Percentiles rank a stretch among this genome's conserved stretches.
These are phyloP conservation scores for Populus ilicifolia DNA, from an alignment of 345 rosid species.

Conservation along the genomic window DNA sequence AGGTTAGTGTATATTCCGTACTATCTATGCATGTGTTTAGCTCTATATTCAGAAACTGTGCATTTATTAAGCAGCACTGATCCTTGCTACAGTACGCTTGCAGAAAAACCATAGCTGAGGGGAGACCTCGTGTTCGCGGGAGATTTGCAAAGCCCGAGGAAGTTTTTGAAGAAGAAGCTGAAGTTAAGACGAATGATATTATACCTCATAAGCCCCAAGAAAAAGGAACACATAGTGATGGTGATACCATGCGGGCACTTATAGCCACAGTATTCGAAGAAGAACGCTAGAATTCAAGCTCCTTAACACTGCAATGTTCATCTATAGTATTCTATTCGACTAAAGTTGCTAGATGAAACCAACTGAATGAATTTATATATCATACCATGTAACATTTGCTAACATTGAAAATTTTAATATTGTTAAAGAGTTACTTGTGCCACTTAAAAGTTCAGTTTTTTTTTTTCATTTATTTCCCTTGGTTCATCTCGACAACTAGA, in stretches of 20 bases:
- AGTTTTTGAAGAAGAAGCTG: constrained; percentile 45
- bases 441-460: no score
- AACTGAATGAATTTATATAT: background rate
- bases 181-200: constrained; percentile 30
- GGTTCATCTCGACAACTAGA: background rate
- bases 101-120: constrained; percentile 81
- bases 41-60: background rate
- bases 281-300: no score
- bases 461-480: background rate
- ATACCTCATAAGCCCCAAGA: constrained; percentile 22
- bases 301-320: background rate
- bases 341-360: no score
- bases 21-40: background rate
- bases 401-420: background rate
- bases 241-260: constrained; percentile 37
- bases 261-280: background rate
- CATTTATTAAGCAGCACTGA: background rate
- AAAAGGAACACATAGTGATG: constrained; percentile 31
- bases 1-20: constrained; percentile 33
- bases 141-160: constrained; percentile 77
- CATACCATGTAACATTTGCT: no score
- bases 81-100: constrained; percentile 58
- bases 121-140: constrained; percentile 78
- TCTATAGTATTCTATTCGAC: background rate
- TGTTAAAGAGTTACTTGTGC: background rate